A percentile compares a stretch with the other conserved stretches of the same genome.
Conservation (phyloP, 2,329 filamentous ascomycete species). For the Podosphaera leucotricha region DNA sequence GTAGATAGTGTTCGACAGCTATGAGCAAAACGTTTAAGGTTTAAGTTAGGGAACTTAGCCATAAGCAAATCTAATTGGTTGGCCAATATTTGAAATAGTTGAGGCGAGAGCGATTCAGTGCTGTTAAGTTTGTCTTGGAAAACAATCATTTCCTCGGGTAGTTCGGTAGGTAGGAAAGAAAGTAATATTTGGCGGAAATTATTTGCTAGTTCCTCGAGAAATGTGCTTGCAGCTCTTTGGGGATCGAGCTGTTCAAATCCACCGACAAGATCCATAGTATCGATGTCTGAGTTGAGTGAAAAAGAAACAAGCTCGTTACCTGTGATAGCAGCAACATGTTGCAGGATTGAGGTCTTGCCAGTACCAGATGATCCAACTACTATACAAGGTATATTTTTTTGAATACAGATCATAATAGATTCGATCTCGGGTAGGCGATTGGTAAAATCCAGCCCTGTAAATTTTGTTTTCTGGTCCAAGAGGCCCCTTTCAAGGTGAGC, state of each 20-base stretch:
- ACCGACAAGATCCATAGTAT: slow-evolving; percentile 91
- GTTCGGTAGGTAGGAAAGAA: slow-evolving; percentile 22
- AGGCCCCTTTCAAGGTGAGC: slow-evolving; percentile 41
- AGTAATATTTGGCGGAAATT: slow-evolving; percentile 29
- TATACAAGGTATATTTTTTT: slow-evolving; percentile 72
- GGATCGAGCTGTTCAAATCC: slow-evolving; percentile 90
- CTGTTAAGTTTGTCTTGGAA: slow-evolving; percentile 26
- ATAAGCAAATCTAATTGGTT: slow-evolving; percentile 13
- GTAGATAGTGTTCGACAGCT: slow-evolving; percentile 21
- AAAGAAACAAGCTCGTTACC: slow-evolving; percentile 62
- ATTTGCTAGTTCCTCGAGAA: slow-evolving; percentile 27
- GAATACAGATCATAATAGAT: slow-evolving; percentile 66
- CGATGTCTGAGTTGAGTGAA: slow-evolving; percentile 80
- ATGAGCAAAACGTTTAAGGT: slow-evolving; percentile 9
- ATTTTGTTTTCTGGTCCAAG: slow-evolving; percentile 25
- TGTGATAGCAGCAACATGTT: slow-evolving; percentile 54
- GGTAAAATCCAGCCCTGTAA: slow-evolving; percentile 27
- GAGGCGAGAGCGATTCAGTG: slow-evolving; percentile 3
- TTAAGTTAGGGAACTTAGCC: slow-evolving; percentile 20
- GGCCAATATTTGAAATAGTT: slow-evolving; percentile 13
- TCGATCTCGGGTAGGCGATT: slow-evolving; percentile 51
- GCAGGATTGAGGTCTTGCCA: slow-evolving; percentile 64
- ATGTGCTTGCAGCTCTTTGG: slow-evolving; percentile 42
- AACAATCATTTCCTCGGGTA: slow-evolving; percentile 24
- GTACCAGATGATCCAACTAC: slow-evolving; percentile 65